Conservation (phyloP, 2,329 filamentous ascomycete species). For the Periconia digitata region DNA sequence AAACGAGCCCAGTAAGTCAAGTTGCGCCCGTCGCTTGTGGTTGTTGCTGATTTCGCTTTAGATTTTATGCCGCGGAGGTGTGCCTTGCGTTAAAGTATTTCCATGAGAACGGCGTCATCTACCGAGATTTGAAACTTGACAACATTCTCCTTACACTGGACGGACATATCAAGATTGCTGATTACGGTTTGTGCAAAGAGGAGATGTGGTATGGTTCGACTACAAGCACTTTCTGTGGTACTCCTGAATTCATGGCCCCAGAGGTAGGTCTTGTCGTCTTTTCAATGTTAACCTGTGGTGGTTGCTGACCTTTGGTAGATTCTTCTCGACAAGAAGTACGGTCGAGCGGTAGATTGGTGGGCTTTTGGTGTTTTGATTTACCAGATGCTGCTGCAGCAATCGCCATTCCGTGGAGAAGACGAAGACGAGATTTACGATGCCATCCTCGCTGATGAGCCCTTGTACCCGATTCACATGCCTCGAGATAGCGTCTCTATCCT, state of each 20-base stretch:
- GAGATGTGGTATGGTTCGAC: constrained; percentile 99
- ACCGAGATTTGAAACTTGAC: constrained; percentile 78
- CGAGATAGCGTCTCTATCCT: constrained; percentile 96
- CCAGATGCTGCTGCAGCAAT: constrained; percentile 99
- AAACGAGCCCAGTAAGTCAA: constrained; percentile 86
- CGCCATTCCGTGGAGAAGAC: constrained; percentile 96
- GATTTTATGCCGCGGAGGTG: constrained; percentile 96
- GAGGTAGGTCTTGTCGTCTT: too few species aligned
- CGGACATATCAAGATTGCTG: constrained; percentile 96
- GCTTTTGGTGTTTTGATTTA: constrained; percentile 98
- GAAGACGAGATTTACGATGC: constrained; percentile 99
- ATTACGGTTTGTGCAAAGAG: constrained; percentile 99
- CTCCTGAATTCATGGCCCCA: constrained; percentile 99
- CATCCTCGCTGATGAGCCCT: constrained; percentile 92
- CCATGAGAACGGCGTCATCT: constrained; percentile 98
- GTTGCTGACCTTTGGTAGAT: constrained; percentile 60
- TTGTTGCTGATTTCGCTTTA: constrained; percentile 39
- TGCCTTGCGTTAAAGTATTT: constrained; percentile 98
- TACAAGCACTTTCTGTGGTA: constrained; percentile 97
- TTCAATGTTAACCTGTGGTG: constrained; percentile 9
- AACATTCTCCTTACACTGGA: constrained; percentile 94
- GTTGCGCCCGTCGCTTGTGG: neutral
- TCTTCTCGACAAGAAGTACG: constrained; percentile 96
- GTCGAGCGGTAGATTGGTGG: constrained; percentile 98
- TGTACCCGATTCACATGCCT: constrained; percentile 99